Evolutionary conservation across 1,284 basidiomycete genomes (phyloP), one percentile per base, ranked within the genome.

Genomic region (Ceratorhiza oryzae-sativae): DNA sequence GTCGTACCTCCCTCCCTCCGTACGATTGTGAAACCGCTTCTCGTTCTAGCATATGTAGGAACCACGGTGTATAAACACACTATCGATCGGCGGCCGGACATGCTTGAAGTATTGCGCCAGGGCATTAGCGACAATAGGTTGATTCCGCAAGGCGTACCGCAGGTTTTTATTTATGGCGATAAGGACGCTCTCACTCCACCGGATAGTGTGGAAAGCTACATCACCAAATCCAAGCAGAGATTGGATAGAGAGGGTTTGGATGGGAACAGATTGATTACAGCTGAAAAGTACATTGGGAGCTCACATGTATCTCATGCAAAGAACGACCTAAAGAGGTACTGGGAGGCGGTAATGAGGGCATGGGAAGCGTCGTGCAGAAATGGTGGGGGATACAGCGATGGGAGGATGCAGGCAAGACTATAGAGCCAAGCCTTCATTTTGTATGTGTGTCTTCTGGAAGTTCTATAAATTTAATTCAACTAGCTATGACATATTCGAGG

Each of bases 231-330:
- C 10, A 61, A 10, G 59, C 25, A 61, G 25, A 2, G 42, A 34
- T 30, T 61, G 39, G 39, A 41, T 18, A 32, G 10, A 18, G 25
- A 61, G 12, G 59, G 59, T n/a, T 23, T 46, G 59, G 59, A 46
- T 46, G 23, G 10, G 1, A 42, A 61, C 32, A 10, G 18, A n/a
- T 13, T 53, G 23, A 39, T 67, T 3, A 39, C 5, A 20, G 10
- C 55, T 6, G 63, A 51, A 23, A 67, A 53, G 63, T 67, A 55
- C 55, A 36, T 1, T 13, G 48, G 34, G 23, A 67, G 63, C 18
- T 23, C 63, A 20, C 63, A 67, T 55, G 63, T 67, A 5, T 49
- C 48, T 23, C 63, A 67, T 55, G 63, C 34, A 20, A 53, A 41
- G 15, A 67, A 41, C 2, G 49, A 67, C 20, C 49, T 51, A 13